Evolutionary conservation across 1,139 yeast genomes (phyloP), one percentile per base, ranked within the genome.

Genomic region (Protomyces pachydermus): DNA sequence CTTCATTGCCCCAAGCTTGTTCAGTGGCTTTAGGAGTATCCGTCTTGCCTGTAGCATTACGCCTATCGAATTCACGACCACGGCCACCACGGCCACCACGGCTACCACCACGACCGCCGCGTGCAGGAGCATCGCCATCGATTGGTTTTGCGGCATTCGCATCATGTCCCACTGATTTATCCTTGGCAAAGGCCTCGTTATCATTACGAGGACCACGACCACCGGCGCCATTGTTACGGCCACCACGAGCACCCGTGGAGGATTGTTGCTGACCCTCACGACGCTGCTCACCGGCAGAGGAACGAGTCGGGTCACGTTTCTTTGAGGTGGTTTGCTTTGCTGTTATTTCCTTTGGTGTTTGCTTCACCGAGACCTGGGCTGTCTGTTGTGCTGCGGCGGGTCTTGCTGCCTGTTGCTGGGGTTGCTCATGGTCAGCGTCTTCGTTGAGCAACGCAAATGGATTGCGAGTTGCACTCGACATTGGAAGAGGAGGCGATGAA

Each of bases 11-110:
- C 84, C 96, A 91, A 79, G 95, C 91, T 80, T 86, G 87, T 78
- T 82, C 83, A 75, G 86, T 81, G 79, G 87, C 86, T 87, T 91
- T 91, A 73, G 82, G 83, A 73, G 96, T 81, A 81, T 91, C 97
- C 73, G 85, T 79, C 32, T 48, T 53, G 61, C 66, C 66, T 34
- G 66, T 57, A 52, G 64, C 65, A 25, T 69, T 67, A 18, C 67
- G 70, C 42, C 70, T 68, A 53, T 68, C 70, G 82, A 87, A 95
- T 70, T 79, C 68, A 38, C 71, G 67, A 74, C 67, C 66, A 46
- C 64, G 60, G 32, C 66, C 67, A 45, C 64, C 68, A 28, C 61
- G 63, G 14, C 65, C 65, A 14, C 62, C 65, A n/a, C 67, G 58
- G 20, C 65, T 55, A 20, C 58, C 55, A 12, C 67, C 77, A 76